Percentiles rank a stretch among this genome's conserved stretches.
phyloP scores from a whole-genome alignment of 306 rosid genomes.

The Betula pendula region DNA sequence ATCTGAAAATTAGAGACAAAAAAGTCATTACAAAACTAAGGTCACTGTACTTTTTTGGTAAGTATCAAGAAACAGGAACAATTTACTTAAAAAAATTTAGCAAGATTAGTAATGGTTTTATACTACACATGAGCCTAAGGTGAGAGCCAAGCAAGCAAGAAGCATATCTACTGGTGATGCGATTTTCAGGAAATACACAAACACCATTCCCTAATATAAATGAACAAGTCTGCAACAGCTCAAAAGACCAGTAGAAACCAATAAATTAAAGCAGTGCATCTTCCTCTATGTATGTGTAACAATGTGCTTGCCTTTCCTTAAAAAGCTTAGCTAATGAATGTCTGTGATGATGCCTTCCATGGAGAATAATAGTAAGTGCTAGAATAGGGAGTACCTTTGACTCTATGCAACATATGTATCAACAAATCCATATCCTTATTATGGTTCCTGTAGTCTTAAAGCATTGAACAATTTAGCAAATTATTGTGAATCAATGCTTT shows the following conservation, averaged over 20 bases:
- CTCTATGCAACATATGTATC: background rate
- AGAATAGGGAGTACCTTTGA: background rate
- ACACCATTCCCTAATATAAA: background rate
- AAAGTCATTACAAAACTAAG: background rate
- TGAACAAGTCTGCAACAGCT: background rate
- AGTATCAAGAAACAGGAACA: background rate
- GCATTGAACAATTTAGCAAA: no score
- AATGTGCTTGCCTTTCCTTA: background rate
- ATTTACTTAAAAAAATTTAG: background rate
- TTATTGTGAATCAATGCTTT: background rate
- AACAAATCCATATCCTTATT: background rate
- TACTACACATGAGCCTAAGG: background rate
- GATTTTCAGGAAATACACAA: no score
- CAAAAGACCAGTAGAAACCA: background rate
- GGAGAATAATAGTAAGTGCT: background rate
- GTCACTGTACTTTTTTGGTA: background rate
- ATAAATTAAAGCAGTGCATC: background rate
- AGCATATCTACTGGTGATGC: background rate
- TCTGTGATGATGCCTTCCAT: no score
- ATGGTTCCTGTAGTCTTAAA: no score
- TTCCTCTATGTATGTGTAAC: background rate
- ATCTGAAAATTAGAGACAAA: slow-evolving; percentile 32
- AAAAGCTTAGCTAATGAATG: no score
- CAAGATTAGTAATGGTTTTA: background rate
- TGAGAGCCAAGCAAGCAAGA: background rate